A percentile compares a stretch with the other conserved stretches of the same genome.
These are phyloP conservation scores for Talaromyces sp. DNA, from an alignment of 2,329 filamentous ascomycete genomes.

Conservation along the genomic window DNA sequence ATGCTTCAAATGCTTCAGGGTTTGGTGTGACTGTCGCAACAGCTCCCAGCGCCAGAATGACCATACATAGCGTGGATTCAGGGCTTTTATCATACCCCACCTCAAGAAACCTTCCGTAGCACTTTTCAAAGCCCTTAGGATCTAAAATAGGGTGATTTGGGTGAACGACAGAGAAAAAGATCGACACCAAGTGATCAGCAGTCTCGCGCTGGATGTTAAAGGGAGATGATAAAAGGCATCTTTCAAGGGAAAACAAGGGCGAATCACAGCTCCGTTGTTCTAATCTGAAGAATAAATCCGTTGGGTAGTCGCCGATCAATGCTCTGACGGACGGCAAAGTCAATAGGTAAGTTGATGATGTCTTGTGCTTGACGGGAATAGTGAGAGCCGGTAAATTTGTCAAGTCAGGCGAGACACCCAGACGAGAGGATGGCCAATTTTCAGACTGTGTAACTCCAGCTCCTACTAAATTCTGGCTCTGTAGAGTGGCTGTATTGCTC, in stretches of 20 bases:
- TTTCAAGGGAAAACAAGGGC: conserved; percentile 14
- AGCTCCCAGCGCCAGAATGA: conserved; percentile 24
- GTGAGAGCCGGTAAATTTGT: conserved; percentile 5
- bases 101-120: conserved; percentile 19
- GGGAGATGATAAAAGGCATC: neutral
- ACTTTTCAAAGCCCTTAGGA: conserved; percentile 10
- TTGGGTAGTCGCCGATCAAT: conserved; percentile 2
- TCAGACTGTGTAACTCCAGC: neutral
- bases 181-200: neutral
- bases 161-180: conserved; percentile 2
- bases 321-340: conserved; percentile 1
- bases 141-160: conserved; percentile 2
- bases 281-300: conserved; percentile 6
- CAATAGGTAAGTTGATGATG: conserved; percentile 3
- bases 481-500: neutral
- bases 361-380: conserved; percentile 6
- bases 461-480: neutral
- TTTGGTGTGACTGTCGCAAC: conserved; percentile 16
- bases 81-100: conserved; percentile 16
- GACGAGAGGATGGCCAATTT: neutral
- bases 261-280: conserved; percentile 20
- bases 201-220: conserved; percentile 11
- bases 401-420: neutral
- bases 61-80: conserved; percentile 25
- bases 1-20: conserved; percentile 9